These are phyloP conservation scores for Trichophyton rubrum DNA, from an alignment of 2,329 filamentous ascomycete genomes.

Conservation along the genomic window DNA sequence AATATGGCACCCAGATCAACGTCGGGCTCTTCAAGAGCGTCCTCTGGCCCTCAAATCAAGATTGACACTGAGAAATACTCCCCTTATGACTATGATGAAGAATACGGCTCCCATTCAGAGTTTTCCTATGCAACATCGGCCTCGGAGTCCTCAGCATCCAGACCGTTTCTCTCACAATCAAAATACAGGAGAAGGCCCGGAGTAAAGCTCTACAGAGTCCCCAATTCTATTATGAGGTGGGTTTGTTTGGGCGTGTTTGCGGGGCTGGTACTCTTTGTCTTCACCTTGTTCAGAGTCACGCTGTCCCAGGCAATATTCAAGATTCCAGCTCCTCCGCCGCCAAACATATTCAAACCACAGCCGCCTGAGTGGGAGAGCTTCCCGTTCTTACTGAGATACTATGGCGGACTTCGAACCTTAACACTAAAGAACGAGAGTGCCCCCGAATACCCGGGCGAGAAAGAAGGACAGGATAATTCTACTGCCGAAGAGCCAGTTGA, in stretches of 20 bases:
- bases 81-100: conserved; percentile 20
- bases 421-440: conserved; percentile 52
- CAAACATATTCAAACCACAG: conserved; percentile 10
- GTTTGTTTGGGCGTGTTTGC: conserved; percentile 60
- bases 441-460: conserved; percentile 67
- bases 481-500: not conserved
- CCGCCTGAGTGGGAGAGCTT: conserved; percentile 71
- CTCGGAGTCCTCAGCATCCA: conserved; percentile 22
- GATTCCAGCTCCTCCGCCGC: conserved; percentile 44
- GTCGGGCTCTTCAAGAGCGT: not conserved
- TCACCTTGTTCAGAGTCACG: conserved; percentile 61
- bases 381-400: conserved; percentile 74
- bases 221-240: conserved; percentile 62
- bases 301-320: conserved; percentile 48
- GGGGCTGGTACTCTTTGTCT: conserved; percentile 62
- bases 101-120: conserved; percentile 31
- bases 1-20: not conserved
- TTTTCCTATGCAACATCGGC: conserved; percentile 42
- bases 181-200: conserved; percentile 25
- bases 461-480: conserved; percentile 5
- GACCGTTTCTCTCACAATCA: conserved; percentile 29
- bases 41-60: not conserved
- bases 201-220: conserved; percentile 47
- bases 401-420: conserved; percentile 69
- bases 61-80: conserved; percentile 17